These are phyloP conservation scores for Lyophyllum decastes DNA, from an alignment of 768 basidiomycete species.

Conservation along the genomic window DNA sequence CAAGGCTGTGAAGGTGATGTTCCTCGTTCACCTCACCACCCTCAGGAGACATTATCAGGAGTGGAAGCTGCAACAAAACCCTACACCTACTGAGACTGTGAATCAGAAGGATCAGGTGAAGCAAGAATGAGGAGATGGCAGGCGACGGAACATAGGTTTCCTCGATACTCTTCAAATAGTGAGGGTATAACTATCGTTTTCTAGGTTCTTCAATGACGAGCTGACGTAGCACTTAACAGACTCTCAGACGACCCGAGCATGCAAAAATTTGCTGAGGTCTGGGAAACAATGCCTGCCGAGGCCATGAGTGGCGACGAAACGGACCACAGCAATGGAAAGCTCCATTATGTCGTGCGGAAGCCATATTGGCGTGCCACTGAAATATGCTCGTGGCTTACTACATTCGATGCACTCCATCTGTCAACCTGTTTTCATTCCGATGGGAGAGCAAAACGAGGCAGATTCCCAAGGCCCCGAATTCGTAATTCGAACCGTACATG, in stretches of 20 bases:
- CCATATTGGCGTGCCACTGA: conserved; percentile 4
- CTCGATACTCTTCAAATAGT: too few species aligned
- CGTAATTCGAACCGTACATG: neutral
- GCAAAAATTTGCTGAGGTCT: neutral
- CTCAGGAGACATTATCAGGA: too few species aligned
- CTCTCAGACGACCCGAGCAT: neutral
- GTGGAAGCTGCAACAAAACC: too few species aligned
- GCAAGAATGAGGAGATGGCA: too few species aligned
- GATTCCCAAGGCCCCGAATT: conserved; percentile 9
- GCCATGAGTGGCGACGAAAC: conserved; percentile 12
- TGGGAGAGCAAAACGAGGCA: conserved; percentile 3
- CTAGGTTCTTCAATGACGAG: too few species aligned
- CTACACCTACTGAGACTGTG: too few species aligned
- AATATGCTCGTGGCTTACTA: conserved; percentile 1
- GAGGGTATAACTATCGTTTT: too few species aligned
- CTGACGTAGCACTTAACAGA: too few species aligned
- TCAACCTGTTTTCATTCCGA: conserved; percentile 4
- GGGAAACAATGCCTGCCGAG: neutral
- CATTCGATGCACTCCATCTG: conserved; percentile 10
- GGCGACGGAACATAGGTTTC: too few species aligned
- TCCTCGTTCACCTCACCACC: too few species aligned
- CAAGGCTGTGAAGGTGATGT: too few species aligned
- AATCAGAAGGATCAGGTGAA: too few species aligned
- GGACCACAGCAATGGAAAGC: neutral
- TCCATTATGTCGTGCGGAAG: conserved; percentile 3